These are phyloP conservation scores for Aspergillus piperis DNA, from an alignment of 2,329 filamentous ascomycete species.

Conservation along the genomic window DNA sequence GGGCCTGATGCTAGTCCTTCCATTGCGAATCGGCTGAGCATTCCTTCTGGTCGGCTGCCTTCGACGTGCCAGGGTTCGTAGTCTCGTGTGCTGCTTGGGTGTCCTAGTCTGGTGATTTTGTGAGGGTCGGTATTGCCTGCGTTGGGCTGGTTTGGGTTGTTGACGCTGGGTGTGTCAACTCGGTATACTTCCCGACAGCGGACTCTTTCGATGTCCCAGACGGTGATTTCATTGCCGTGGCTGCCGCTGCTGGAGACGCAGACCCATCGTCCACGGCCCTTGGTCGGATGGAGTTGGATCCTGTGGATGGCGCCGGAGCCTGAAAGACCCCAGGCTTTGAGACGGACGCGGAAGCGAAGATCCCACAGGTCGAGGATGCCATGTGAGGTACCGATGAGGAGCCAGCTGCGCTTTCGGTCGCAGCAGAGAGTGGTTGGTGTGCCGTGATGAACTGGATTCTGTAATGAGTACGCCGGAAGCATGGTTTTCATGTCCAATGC, in stretches of 20 bases:
- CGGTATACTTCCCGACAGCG: slow-evolving; percentile 88
- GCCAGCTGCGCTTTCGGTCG: slow-evolving; percentile 83
- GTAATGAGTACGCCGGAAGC: slow-evolving; percentile 74
- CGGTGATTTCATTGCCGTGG: slow-evolving; percentile 78
- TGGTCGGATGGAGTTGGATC: slow-evolving; percentile 74
- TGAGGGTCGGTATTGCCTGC: slow-evolving; percentile 57
- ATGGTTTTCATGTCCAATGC: slow-evolving; percentile 87
- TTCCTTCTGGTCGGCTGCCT: slow-evolving; percentile 81
- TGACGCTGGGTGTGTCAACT: slow-evolving; percentile 43
- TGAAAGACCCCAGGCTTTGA: slow-evolving; percentile 85
- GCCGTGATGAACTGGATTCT: slow-evolving; percentile 89
- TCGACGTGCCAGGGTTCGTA: slow-evolving; percentile 89
- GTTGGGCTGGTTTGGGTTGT: slow-evolving; percentile 19
- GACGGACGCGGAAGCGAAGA: slow-evolving; percentile 83
- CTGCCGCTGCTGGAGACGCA: slow-evolving; percentile 86
- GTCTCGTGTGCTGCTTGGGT: slow-evolving; percentile 48
- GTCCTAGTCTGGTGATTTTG: slow-evolving; percentile 18
- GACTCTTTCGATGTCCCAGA: slow-evolving; percentile 93
- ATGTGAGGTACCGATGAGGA: slow-evolving; percentile 87
- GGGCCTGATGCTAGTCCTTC: slow-evolving; percentile 46
- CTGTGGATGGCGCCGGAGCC: slow-evolving; percentile 79
- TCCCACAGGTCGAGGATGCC: slow-evolving; percentile 95
- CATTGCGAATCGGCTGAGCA: slow-evolving; percentile 80
- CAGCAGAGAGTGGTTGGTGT: slow-evolving; percentile 89
- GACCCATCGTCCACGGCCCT: slow-evolving; percentile 78